These are phyloP conservation scores for Flagelloscypha sp. DNA, from an alignment of 768 basidiomycete genomes.

Conservation along the genomic window DNA sequence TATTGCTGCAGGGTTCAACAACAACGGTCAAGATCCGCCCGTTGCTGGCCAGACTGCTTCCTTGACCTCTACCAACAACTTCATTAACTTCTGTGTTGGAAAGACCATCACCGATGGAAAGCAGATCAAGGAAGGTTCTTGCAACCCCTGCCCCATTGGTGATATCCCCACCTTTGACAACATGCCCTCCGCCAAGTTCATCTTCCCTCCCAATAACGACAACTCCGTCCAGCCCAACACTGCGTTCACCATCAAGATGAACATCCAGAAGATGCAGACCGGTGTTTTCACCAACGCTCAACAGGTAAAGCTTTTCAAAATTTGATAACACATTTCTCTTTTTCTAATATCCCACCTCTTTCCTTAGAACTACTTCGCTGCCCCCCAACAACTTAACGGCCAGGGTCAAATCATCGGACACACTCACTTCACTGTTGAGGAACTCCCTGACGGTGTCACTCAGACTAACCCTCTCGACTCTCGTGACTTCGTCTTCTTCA, in stretches of 20 bases:
- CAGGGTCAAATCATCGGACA: conserved; percentile 41
- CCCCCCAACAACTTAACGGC: conserved; percentile 40
- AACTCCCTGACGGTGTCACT: conserved; percentile 31
- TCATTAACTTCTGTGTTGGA: conserved; percentile 48
- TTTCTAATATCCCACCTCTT: too few species aligned
- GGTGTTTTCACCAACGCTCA: conserved; percentile 48
- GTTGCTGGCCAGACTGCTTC: conserved; percentile 40
- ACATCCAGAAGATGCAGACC: conserved; percentile 27
- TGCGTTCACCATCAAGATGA: conserved; percentile 35
- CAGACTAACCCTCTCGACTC: conserved; percentile 40
- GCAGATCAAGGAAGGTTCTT: conserved; percentile 37
- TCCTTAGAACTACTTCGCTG: conserved; percentile 40
- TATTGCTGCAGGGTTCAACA: conserved; percentile 35
- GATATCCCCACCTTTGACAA: conserved; percentile 32
- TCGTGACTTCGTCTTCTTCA: conserved; percentile 55
- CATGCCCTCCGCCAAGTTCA: conserved; percentile 44
- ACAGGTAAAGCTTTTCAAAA: too few species aligned
- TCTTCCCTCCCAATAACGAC: conserved; percentile 28
- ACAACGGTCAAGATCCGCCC: conserved; percentile 41
- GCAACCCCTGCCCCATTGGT: conserved; percentile 48
- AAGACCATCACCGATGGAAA: conserved; percentile 45
- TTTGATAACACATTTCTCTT: too few species aligned
- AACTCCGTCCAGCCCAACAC: conserved; percentile 31
- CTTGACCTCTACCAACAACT: conserved; percentile 54
- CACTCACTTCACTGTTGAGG: conserved; percentile 49